Base-by-base conservation (phyloP, 1,284 basidiomycete genomes). In the Trichosporon sp. region DNA sequence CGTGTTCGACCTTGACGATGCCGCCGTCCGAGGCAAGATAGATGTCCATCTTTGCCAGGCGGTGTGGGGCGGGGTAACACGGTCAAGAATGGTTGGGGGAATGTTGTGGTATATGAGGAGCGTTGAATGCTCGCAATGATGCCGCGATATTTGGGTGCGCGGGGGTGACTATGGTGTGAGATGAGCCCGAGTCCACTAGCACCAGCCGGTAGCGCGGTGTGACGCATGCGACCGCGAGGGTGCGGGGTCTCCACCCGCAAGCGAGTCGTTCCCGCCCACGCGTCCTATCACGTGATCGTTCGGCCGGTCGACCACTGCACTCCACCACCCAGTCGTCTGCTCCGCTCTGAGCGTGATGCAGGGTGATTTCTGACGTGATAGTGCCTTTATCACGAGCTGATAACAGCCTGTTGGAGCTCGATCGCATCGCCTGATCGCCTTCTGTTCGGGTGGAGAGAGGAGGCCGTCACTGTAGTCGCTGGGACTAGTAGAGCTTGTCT, bases 21-120 rank as follows among this genome's bases (percentile, higher is more conserved):
- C 72, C 69, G 36, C 76, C 76, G 59, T 78, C 74, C 21, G 76
- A 78, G 21, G 76, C 76, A 37, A 68, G 62, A 52, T 74, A 73
- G 23, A 78, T 64, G 58, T 78, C 75, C 76, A 78, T 78, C 56
- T 56, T 32, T 59, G 46, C 52, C 49, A 5, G 32, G 7, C 13
- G 34, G 23, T 64, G 36, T 59, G 33, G 33, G 56, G 21, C 14
- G 44, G 10, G 37, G 7, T 32, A 11, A 7, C 19, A 7, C 11
- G 40, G 13, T 44, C 19, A 44, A 44, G 27, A 11, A 46, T 40
- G 25, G 54, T 33, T 44, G 23, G 56, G 14, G 32, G n/a, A 10
- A 25, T 29, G 60, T 54, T 10, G 54, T 25, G 33, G 37, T 44
- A 29, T 23, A 25, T 14, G 21, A 29, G 16, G 27, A 23, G 19